A percentile compares a stretch with the other conserved stretches of the same genome.
phyloP scores from a whole-genome alignment of 352 stramenopile genomes.

The Phytophthora pseudosyringae region DNA sequence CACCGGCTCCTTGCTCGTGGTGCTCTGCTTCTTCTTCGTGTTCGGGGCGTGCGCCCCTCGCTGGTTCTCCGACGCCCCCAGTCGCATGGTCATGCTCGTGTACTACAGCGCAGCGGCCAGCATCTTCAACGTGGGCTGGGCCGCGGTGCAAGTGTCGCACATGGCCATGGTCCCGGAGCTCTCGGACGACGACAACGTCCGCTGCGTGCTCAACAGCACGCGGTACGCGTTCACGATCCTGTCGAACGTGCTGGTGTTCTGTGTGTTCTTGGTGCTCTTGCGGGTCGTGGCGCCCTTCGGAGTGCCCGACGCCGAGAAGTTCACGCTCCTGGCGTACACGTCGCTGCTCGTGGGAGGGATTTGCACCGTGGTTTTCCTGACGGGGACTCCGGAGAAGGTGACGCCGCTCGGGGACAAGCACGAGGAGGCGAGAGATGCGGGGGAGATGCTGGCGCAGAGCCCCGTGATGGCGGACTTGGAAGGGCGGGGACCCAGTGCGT shows the following conservation, averaged over 20 bases:
- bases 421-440: slow-evolving; percentile 31
- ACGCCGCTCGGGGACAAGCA: slow-evolving; percentile 19
- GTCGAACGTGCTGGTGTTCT: slow-evolving; percentile 89
- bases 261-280: slow-evolving; percentile 77
- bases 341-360: slow-evolving; percentile 71
- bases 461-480: slow-evolving; percentile 62
- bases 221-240: slow-evolving; percentile 88
- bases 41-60: slow-evolving; percentile 68
- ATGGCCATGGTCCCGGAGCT: slow-evolving; percentile 89
- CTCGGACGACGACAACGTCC: slow-evolving; percentile 77
- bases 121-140: slow-evolving; percentile 89
- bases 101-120: slow-evolving; percentile 83
- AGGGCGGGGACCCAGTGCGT: slow-evolving; percentile 44
- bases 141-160: slow-evolving; percentile 83
- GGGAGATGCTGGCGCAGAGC: slow-evolving; percentile 43
- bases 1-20: slow-evolving; percentile 70
- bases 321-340: slow-evolving; percentile 76
- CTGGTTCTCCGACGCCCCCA: slow-evolving; percentile 66
- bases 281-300: slow-evolving; percentile 62
- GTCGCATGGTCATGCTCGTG: slow-evolving; percentile 61
- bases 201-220: slow-evolving; percentile 82
- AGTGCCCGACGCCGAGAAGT: slow-evolving; percentile 75
- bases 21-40: slow-evolving; percentile 89
- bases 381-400: slow-evolving; percentile 69
- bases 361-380: slow-evolving; percentile 70